phyloP scores from a whole-genome alignment of 495 filamentous ascomycete genomes.

The Penicillium pulvis region DNA sequence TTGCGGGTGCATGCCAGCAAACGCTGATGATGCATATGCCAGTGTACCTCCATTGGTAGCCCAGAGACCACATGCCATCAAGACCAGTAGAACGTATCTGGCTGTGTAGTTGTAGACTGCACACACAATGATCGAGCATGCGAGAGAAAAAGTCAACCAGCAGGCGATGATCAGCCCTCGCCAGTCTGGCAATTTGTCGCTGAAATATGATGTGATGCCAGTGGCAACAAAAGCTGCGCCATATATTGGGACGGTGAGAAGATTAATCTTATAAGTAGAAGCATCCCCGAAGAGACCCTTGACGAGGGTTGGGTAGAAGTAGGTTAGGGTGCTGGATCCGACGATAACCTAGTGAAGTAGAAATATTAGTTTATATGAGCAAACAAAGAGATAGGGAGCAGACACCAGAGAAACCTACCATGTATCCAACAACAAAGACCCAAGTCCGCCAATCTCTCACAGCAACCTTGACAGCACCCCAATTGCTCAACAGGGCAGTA shows the following conservation, averaged over 20 bases:
- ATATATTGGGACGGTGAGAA: constrained; percentile 42
- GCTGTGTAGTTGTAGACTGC: constrained; percentile 46
- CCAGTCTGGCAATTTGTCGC: constrained; percentile 33
- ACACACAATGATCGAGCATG: constrained; percentile 46
- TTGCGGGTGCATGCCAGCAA: constrained; percentile 36
- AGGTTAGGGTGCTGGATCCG: constrained; percentile 47
- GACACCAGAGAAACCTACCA: constrained; percentile 16
- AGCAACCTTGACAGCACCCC: constrained; percentile 17
- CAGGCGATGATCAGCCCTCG: constrained; percentile 33
- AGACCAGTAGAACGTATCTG: constrained; percentile 54
- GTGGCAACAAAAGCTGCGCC: constrained; percentile 45
- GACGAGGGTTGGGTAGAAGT: constrained; percentile 56
- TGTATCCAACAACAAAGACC: constrained; percentile 34
- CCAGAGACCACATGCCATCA: constrained; percentile 55
- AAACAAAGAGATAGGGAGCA: neutral
- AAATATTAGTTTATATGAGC: neutral
- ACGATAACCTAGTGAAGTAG: constrained; percentile 26
- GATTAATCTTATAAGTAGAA: constrained; percentile 40
- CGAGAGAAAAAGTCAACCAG: constrained; percentile 42
- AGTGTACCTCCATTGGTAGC: constrained; percentile 46
- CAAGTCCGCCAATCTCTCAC: constrained; percentile 28
- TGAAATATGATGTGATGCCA: constrained; percentile 33
- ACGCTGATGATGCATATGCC: constrained; percentile 45
- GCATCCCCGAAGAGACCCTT: constrained; percentile 46
- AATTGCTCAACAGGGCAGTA: constrained; percentile 13